These are phyloP conservation scores for Xylaria multiplex DNA, from an alignment of 2,329 filamentous ascomycete species.

Conservation along the genomic window DNA sequence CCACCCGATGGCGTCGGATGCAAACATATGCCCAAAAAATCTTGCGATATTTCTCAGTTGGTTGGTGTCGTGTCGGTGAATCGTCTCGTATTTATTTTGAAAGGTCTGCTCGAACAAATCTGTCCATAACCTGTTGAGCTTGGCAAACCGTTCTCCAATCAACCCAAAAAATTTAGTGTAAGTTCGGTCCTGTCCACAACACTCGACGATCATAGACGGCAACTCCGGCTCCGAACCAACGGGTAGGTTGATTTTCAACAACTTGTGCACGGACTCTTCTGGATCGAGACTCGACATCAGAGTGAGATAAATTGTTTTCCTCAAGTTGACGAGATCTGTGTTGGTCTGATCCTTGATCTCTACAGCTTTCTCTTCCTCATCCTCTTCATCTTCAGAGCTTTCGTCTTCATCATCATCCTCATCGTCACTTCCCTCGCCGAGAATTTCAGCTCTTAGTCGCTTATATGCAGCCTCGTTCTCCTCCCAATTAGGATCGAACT, in stretches of 20 bases:
- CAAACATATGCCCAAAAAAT: slow-evolving; percentile 92
- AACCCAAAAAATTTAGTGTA: slow-evolving; percentile 98
- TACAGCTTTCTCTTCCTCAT: slow-evolving; percentile 78
- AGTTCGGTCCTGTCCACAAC: slow-evolving; percentile 94
- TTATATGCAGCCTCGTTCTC: slow-evolving; percentile 91
- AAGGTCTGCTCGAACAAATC: slow-evolving; percentile 93
- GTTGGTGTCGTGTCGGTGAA: slow-evolving; percentile 97
- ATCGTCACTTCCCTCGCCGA: slow-evolving; percentile 90
- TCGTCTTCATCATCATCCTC: slow-evolving; percentile 77
- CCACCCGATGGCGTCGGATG: slow-evolving; percentile 91
- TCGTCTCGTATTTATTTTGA: slow-evolving; percentile 93
- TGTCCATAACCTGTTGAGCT: slow-evolving; percentile 93
- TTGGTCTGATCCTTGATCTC: slow-evolving; percentile 99
- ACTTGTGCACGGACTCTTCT: slow-evolving; percentile 96
- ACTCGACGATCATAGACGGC: slow-evolving; percentile 96
- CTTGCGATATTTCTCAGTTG: slow-evolving; percentile 92
- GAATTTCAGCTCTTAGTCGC: slow-evolving; percentile 89
- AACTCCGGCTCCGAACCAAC: slow-evolving; percentile 87
- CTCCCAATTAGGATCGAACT: slow-evolving; percentile 89
- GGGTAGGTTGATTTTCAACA: slow-evolving; percentile 93
- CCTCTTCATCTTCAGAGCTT: slow-evolving; percentile 71
- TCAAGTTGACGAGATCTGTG: slow-evolving; percentile 91
- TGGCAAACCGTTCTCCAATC: slow-evolving; percentile 93
- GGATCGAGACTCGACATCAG: slow-evolving; percentile 97
- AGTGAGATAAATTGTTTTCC: slow-evolving; percentile 94